Conservation (phyloP, 2,329 filamentous ascomycete genomes). For the Coniella vitis region DNA sequence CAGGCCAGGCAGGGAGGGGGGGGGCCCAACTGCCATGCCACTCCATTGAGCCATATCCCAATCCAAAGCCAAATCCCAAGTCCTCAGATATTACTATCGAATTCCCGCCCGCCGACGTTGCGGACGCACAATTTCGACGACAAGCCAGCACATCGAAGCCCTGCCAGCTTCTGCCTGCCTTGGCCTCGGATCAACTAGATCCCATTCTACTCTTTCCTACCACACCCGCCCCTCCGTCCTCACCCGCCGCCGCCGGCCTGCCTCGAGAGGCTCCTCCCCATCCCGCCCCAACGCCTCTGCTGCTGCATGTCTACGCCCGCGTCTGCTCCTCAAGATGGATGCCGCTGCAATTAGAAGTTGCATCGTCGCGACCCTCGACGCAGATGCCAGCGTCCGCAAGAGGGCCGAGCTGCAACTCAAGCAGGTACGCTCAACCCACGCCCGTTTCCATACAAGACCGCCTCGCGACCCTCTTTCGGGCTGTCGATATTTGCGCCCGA, state of each 20-base stretch:
- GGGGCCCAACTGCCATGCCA: not conserved
- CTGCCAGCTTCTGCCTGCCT: not conserved
- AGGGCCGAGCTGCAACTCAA: constrained; percentile 76
- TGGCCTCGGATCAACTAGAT: not conserved
- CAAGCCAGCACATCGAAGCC: not conserved
- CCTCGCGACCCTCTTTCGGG: constrained; percentile 3
- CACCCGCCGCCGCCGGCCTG: not conserved
- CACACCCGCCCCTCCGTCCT: not conserved
- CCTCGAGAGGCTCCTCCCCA: too few species aligned
- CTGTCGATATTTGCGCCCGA: not conserved
- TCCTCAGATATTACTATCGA: not conserved
- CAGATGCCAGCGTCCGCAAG: constrained; percentile 67
- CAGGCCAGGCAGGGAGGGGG: not conserved
- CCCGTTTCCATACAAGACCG: not conserved
- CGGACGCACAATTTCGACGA: constrained; percentile 1
- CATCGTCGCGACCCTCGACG: constrained; percentile 68
- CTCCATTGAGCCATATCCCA: not conserved
- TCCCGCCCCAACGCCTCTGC: not conserved
- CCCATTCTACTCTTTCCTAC: constrained; percentile 6
- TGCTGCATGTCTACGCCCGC: constrained; percentile 15
- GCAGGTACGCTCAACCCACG: constrained; percentile 50
- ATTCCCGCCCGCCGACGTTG: not conserved
- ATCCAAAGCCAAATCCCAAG: not conserved
- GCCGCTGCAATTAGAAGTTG: constrained; percentile 66
- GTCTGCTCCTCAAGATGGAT: constrained; percentile 53